phyloP scores from a whole-genome alignment of 2,329 filamentous ascomycete genomes.

The Cladosporium sp. region DNA sequence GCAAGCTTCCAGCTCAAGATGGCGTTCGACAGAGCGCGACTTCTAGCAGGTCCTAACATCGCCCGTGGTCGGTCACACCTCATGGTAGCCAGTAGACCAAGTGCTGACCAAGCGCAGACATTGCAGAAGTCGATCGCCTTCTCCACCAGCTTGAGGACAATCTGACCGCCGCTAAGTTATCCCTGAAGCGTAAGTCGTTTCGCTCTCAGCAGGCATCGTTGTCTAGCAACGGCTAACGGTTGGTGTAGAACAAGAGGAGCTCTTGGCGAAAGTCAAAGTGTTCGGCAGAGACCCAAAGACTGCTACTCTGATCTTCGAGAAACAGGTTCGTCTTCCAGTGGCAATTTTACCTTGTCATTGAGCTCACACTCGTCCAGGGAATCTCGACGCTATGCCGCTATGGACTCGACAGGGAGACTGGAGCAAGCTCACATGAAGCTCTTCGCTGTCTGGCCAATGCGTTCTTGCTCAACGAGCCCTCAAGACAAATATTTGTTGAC shows the following conservation, averaged over 20 bases:
- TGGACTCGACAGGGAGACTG: constrained; percentile 67
- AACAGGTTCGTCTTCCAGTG: constrained; percentile 54
- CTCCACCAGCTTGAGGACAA: constrained; percentile 32
- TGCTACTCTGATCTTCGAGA: constrained; percentile 82
- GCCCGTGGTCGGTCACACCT: background rate
- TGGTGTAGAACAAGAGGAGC: constrained; percentile 59
- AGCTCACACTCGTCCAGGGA: constrained; percentile 55
- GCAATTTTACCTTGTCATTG: background rate
- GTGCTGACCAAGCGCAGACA: constrained; percentile 20
- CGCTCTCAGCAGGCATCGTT: background rate
- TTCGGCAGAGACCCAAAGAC: constrained; percentile 70
- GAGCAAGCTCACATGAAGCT: constrained; percentile 69
- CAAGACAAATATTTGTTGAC: constrained; percentile 72
- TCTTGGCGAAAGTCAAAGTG: constrained; percentile 68
- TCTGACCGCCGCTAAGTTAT: constrained; percentile 29
- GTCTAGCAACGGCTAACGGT: background rate
- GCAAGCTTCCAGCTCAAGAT: background rate
- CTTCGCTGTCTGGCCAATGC: constrained; percentile 84
- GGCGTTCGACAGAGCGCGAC: background rate
- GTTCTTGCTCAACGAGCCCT: constrained; percentile 66
- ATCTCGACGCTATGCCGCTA: constrained; percentile 67
- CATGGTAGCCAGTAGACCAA: background rate
- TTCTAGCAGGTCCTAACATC: background rate
- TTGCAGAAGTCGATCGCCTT: constrained; percentile 32
- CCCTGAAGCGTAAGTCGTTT: constrained; percentile 29